phyloP scores from a whole-genome alignment of 2,329 filamentous ascomycete genomes.

The Calonectria leucothoes region DNA sequence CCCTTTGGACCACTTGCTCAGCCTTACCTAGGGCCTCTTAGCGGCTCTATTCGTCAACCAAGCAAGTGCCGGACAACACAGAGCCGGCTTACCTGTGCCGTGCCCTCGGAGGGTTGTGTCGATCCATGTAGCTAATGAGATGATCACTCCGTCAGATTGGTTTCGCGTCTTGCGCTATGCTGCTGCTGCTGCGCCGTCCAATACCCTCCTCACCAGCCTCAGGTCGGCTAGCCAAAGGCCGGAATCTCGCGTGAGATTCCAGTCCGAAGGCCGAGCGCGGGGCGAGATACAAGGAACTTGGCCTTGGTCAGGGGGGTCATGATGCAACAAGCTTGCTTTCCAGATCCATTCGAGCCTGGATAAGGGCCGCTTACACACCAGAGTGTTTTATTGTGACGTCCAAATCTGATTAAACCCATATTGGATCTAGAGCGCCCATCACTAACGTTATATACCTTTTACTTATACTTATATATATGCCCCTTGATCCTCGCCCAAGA shows the following conservation, averaged over 20 bases:
- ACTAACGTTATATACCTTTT: neutral
- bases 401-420: neutral
- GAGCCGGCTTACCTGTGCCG: neutral
- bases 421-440: neutral
- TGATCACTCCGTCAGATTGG: neutral
- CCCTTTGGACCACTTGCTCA: too few relatives aligned
- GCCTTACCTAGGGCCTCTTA: neutral
- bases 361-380: neutral
- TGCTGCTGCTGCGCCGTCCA: neutral
- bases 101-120: neutral
- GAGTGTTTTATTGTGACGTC: neutral
- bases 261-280: neutral
- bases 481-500: too few relatives aligned
- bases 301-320: neutral
- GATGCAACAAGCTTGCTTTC: too few relatives aligned
- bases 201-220: neutral
- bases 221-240: neutral
- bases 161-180: neutral
- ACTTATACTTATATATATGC: neutral
- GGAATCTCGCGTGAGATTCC: neutral
- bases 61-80: neutral
- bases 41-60: neutral
- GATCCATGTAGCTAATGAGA: neutral
- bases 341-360: too few relatives aligned
- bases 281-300: neutral